Conservation (phyloP, 768 basidiomycete genomes). For the Podaxis mareebaensis region DNA sequence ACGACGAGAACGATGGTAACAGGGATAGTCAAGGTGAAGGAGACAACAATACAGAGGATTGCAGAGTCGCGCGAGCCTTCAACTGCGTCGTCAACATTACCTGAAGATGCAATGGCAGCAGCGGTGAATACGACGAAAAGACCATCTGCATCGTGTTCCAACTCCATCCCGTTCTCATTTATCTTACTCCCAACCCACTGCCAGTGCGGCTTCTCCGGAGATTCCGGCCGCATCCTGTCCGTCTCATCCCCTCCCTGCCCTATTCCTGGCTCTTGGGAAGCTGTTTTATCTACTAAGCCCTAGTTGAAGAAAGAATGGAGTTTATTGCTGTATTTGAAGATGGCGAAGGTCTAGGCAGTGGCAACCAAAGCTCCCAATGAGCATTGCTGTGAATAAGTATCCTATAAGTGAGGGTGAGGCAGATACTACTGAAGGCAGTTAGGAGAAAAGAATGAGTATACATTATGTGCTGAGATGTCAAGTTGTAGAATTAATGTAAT, state of each 20-base stretch:
- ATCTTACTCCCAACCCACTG: constrained; percentile 26
- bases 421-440: constrained; percentile 29
- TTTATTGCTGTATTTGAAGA: constrained; percentile 50
- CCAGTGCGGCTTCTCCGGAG: constrained; percentile 16
- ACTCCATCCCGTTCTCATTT: constrained; percentile 34
- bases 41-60: constrained; percentile 19
- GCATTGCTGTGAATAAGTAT: constrained; percentile 42
- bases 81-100: constrained; percentile 11
- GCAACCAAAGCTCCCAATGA: constrained; percentile 55
- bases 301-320: constrained; percentile 49
- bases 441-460: constrained; percentile 38
- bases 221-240: constrained; percentile 10
- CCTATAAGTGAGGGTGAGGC: constrained; percentile 51
- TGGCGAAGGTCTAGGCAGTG: constrained; percentile 70
- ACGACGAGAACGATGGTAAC: constrained; percentile 19
- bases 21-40: constrained; percentile 22
- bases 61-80: constrained; percentile 15
- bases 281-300: constrained; percentile 25
- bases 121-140: background rate
- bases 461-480: constrained; percentile 1
- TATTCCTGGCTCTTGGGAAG: constrained; percentile 29
- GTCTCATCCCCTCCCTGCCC: constrained; percentile 35
- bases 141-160: constrained; percentile 21
- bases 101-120: background rate
- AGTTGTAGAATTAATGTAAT: background rate